Evolutionary conservation across 257 asterid species (phyloP).

Genomic region (Apocynum venetum): DNA sequence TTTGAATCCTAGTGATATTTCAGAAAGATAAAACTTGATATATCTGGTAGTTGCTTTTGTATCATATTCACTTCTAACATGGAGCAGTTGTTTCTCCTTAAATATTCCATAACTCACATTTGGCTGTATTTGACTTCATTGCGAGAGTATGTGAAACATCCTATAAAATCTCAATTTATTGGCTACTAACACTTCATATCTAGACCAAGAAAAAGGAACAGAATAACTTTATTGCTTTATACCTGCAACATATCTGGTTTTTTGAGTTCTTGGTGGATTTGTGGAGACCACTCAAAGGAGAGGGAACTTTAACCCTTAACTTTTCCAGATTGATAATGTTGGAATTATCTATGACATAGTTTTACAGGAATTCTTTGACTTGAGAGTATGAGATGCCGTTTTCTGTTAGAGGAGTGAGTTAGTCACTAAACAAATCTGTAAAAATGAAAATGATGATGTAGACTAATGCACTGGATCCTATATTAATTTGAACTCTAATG

Average conservation of each 20-base stretch:
- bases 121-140: slow-evolving; percentile 3
- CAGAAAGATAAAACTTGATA: not conserved
- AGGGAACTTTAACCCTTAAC: not conserved
- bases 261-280: not conserved
- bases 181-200: not conserved
- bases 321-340: not conserved
- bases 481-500: not conserved
- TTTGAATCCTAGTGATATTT: slow-evolving; percentile 9
- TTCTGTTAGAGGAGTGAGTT: not conserved
- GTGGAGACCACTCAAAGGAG: slow-evolving; percentile 3
- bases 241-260: not conserved
- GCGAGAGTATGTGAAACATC: not conserved
- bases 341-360: not conserved
- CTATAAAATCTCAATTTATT: not conserved
- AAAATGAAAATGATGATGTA: not conserved
- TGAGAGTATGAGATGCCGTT: not conserved
- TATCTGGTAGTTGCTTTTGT: slow-evolving; percentile 1
- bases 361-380: not conserved
- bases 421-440: not conserved
- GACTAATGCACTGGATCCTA: not conserved
- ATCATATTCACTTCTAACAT: not conserved
- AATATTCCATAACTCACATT: not conserved
- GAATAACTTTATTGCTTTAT: not conserved
- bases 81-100: not conserved
- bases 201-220: not conserved